Base-by-base conservation (phyloP, 257 asterid species). In the Solanum sitiens region DNA sequence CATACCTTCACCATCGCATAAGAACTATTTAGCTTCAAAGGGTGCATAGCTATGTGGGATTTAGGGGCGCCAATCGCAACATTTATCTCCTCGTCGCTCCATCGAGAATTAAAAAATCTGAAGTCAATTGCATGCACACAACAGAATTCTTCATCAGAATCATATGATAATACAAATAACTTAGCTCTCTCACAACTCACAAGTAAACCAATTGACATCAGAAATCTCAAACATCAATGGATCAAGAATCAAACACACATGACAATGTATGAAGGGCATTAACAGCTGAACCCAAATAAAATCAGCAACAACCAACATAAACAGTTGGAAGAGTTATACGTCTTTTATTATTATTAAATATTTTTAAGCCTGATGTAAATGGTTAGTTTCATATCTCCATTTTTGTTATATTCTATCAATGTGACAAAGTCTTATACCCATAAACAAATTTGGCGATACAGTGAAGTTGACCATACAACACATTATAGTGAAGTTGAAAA, bases 71-170 rank as follows among this genome's bases (percentile, higher is more conserved):
- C 91, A 71, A 83, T 84, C 9, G 93, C 92, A 85, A 20, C 88
- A 86, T 79, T 90, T 83, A 91, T 88, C 89, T 91, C 92, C 88
- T 89, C 91, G 25, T 82, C 77, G 33, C 92, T 88, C 93, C 93
- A 91, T 87, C 90, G 45, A 87, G 67, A 35, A 84, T 86, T 86
- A 23, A 89, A 63, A 88, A 89, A 89, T 61, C 92, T 91, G 92
- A 89, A 80, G 84, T 39, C 23, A 85, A n/a, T 39, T 75, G 53
- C 85, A 88, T 67, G 44, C 23, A 73, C 44, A 42, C 80, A 85
- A n/a, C 80, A 65, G 50, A 35, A 8, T 40, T 85, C 30, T 30
- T 9, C 47, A 63, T 32, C 63, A 85, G 21, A 67, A 85, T 63
- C 42, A 40, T 15, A 85, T 27, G 67, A 11, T 25, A 32, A 39